Evolutionary conservation across 495 filamentous ascomycete genomes (phyloP), one percentile per base, ranked within the genome.

Genomic region (Annulohypoxylon maeteangense): DNA sequence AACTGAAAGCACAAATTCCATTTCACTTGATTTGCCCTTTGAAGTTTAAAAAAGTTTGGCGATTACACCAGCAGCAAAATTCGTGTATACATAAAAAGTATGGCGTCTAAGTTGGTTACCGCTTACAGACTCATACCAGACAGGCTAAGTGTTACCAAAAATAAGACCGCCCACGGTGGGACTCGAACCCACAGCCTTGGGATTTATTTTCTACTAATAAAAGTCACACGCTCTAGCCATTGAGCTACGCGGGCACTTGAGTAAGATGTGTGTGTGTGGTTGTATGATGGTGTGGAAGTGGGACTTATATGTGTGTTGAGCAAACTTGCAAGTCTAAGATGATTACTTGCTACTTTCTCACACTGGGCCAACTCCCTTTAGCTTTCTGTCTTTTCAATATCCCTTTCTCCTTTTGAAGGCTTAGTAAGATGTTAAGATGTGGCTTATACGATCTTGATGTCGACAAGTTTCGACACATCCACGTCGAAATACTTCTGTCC

Each of bases 101-200:
- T 44, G 16, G 16, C 40, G n/a, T 44, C 40, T 18, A 20, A 20
- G 16, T 18, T 18, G 20, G n/a, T 4, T 18, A 18, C 38, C 14
- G 14, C n/a, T 20, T 18, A 20, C 2, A 1, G 11, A 40, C 14
- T 4, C 1, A 29, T 29, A 29, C 27, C 27, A 29, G 0, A 38
- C 38, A 27, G 32, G 12, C 7, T 23, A 22, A 51, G 11, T 1
- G 3, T 40, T 14, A n/a, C 11, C 36, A 12, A 53, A 59, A 51
- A 67, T 16, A 44, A 42, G n/a, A 59, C 32, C 47, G 56, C 65
- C 56, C 34, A 47, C 36, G 54, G 47, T 50, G 65, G 53, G 65
- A 67, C 56, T 67, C 56, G 65, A 67, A 67, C 65, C 53, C 65
- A 50, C 55, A 67, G n/a, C 65, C 56, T 67, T 67, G 47, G 57